These are phyloP conservation scores for Phenoliferia sp. DNA, from an alignment of 1,284 basidiomycete genomes.

Conservation along the genomic window DNA sequence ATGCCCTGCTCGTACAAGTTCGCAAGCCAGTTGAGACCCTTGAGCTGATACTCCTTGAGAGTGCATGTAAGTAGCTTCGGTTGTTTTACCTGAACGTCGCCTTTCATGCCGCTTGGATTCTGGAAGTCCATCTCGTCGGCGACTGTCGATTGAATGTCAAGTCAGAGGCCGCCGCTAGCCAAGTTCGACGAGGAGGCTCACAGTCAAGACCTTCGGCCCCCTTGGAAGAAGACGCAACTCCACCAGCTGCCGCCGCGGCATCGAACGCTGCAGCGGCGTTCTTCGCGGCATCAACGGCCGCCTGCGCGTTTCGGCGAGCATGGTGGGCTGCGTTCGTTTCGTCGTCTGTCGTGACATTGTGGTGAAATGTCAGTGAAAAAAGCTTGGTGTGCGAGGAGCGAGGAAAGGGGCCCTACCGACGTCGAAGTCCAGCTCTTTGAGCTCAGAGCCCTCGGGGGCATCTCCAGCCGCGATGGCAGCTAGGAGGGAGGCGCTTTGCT, in stretches of 20 bases:
- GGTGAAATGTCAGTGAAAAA: slow-evolving; percentile 5
- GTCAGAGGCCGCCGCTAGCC: not conserved
- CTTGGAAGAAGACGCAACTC: slow-evolving; percentile 17
- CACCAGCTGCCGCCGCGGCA: slow-evolving; percentile 52
- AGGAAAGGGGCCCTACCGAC: slow-evolving; percentile 57
- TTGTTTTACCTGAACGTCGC: slow-evolving; percentile 79
- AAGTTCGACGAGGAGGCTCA: slow-evolving; percentile 1
- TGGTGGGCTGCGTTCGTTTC: slow-evolving; percentile 83
- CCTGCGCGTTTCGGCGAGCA: slow-evolving; percentile 83
- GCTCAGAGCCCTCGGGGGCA: slow-evolving; percentile 31
- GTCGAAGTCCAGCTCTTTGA: slow-evolving; percentile 88
- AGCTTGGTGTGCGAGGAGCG: not conserved
- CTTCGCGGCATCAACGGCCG: slow-evolving; percentile 75
- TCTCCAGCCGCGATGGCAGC: slow-evolving; percentile 28
- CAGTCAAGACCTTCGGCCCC: slow-evolving; percentile 24
- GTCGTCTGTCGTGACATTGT: too few species aligned
- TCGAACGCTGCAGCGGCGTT: slow-evolving; percentile 81
- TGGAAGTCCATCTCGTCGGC: slow-evolving; percentile 99
- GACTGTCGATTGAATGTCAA: slow-evolving; percentile 50
- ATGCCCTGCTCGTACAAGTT: slow-evolving; percentile 99
- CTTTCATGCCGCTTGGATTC: slow-evolving; percentile 90
- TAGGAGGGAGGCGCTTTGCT: slow-evolving; percentile 16
- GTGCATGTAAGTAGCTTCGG: slow-evolving; percentile 96
- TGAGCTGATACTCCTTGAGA: slow-evolving; percentile 97
- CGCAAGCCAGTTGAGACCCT: slow-evolving; percentile 96